These are phyloP conservation scores for Urtica urens DNA, from an alignment of 306 rosid genomes.

Conservation along the genomic window DNA sequence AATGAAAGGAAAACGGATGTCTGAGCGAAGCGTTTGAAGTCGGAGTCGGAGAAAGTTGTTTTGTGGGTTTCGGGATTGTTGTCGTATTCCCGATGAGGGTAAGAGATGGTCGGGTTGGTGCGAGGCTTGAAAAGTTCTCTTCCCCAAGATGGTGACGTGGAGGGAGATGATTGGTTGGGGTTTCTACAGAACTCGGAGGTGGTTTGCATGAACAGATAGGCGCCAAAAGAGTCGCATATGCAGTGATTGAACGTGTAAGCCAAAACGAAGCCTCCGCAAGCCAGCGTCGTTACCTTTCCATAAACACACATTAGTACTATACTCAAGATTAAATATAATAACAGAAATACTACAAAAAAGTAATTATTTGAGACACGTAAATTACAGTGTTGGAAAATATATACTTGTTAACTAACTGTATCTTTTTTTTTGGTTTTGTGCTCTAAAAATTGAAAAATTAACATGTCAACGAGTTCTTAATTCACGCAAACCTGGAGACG, in stretches of 20 bases:
- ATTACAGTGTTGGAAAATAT: neutral
- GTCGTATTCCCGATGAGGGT: conserved; percentile 12
- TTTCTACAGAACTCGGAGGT: conserved; percentile 22
- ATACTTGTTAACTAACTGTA: neutral
- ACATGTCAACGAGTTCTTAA: neutral
- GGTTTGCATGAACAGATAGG: conserved; percentile 7
- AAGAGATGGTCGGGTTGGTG: conserved; percentile 16
- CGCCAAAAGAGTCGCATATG: conserved; percentile 10
- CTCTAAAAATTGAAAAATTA: too few species aligned
- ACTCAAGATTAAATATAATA: too few species aligned
- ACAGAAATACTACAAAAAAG: too few species aligned
- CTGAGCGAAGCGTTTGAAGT: neutral
- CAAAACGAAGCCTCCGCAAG: conserved; percentile 28
- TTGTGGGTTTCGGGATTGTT: neutral
- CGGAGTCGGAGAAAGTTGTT: neutral
- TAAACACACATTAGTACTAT: neutral
- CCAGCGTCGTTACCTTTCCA: conserved; percentile 14
- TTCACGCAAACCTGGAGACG: conserved; percentile 10
- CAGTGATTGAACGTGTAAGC: conserved; percentile 30
- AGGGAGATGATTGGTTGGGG: conserved; percentile 1
- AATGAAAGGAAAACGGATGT: neutral
- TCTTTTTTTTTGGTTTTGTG: neutral
- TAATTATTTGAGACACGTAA: neutral
- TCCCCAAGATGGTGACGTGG: conserved; percentile 18
- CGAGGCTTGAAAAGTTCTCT: conserved; percentile 20